phyloP scores from a whole-genome alignment of 768 basidiomycete genomes.

The Terana coerulea region DNA sequence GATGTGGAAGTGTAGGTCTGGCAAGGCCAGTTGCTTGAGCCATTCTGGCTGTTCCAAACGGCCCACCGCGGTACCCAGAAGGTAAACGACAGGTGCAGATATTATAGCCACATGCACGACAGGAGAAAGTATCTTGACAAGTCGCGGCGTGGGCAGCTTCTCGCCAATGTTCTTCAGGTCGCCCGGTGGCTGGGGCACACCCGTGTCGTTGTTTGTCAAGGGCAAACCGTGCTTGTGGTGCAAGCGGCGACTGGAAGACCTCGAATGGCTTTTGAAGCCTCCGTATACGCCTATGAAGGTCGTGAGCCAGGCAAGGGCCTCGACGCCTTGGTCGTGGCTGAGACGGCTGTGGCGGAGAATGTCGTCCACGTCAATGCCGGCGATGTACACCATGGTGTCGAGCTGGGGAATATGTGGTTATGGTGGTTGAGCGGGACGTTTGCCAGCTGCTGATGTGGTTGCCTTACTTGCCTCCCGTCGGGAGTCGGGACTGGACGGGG shows the following conservation, averaged over 20 bases:
- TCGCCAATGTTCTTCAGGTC: background rate
- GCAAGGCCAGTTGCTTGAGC: conserved; percentile 21
- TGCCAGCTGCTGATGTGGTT: background rate
- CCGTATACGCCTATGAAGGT: conserved; percentile 24
- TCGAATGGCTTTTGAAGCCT: background rate
- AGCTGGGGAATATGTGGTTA: background rate
- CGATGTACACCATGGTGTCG: conserved; percentile 18
- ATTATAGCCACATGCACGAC: conserved; percentile 23
- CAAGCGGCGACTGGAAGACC: background rate
- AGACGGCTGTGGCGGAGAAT: conserved; percentile 5
- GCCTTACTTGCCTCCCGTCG: too few species aligned
- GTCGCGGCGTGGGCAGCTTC: conserved; percentile 12
- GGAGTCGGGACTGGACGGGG: too few species aligned
- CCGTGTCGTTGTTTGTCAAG: background rate
- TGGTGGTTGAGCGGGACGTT: background rate
- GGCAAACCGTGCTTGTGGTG: conserved; percentile 1
- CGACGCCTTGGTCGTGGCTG: conserved; percentile 21
- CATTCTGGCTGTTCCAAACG: conserved; percentile 33
- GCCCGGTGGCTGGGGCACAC: background rate
- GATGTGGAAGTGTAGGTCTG: conserved; percentile 24
- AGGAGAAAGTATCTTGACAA: conserved; percentile 26
- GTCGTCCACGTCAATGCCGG: conserved; percentile 20
- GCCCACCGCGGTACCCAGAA: conserved; percentile 24
- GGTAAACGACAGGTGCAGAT: conserved; percentile 27
- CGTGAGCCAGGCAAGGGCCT: conserved; percentile 21